Evolutionary conservation across 163 green algal species (phyloP).

Genomic region (Chlamydomonas reinhardtii): DNA sequence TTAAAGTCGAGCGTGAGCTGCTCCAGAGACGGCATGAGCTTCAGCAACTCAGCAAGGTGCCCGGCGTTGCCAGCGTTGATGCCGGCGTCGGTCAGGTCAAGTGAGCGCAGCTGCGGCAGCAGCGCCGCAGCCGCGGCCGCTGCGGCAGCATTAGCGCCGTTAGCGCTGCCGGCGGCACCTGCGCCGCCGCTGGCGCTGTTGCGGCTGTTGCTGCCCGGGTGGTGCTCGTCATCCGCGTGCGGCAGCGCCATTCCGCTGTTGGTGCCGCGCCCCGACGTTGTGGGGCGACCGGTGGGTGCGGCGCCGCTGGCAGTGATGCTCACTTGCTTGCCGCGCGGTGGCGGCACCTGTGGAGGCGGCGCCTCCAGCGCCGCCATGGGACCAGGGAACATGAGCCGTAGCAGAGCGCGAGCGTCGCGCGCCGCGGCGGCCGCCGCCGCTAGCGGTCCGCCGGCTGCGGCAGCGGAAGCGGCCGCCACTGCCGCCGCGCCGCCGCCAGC

Average conservation of each 20-base stretch:
- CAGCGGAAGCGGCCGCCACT: neutral
- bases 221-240: no score
- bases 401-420: slow-evolving; percentile 16
- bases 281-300: no score
- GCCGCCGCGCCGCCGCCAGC: slow-evolving; percentile 13
- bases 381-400: slow-evolving; percentile 7
- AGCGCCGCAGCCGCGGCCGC: neutral
- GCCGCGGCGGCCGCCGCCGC: slow-evolving; percentile 4
- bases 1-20: slow-evolving; percentile 42
- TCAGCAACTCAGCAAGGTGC: slow-evolving; percentile 19
- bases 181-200: neutral
- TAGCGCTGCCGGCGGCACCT: neutral
- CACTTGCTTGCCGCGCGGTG: no score
- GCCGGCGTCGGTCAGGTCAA: slow-evolving; percentile 42
- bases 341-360: no score
- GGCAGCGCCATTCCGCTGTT: no score
- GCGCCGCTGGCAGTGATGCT: no score
- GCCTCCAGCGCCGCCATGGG: no score
- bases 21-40: slow-evolving; percentile 9
- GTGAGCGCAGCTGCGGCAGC: slow-evolving; percentile 13
- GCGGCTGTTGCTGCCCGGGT: no score
- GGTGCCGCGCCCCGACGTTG: no score
- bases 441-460: neutral
- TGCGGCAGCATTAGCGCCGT: neutral
- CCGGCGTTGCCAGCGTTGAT: neutral